Evolutionary conservation across 257 asterid genomes (phyloP), one percentile per base, ranked within the genome.

Genomic region (Verbascum thapsus): DNA sequence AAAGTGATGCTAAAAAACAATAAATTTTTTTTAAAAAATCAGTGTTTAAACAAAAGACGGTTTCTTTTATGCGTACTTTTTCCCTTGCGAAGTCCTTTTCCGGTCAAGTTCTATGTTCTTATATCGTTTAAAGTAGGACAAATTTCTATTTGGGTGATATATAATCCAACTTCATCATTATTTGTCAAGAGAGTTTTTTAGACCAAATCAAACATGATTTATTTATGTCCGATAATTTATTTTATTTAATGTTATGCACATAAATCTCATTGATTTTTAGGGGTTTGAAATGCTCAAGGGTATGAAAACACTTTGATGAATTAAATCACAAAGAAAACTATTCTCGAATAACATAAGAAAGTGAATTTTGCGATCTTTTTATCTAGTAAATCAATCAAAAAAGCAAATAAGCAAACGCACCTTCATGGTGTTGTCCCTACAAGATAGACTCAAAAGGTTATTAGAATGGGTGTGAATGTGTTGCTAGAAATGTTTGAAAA

Each of bases 251-350:
- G 8, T 49, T 18, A 49, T 49, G 34, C 13, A 20, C 13, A 49
- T 49, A 20, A 49, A 49, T 20, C 26, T 49, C 53, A 7, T 18
- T 30, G 34, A 12, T 47, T 47, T 47, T 47, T 47, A 47, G 55
- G 11, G 34, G 34, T 49, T 49, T 8, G 15, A 49, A 49, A 49
- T 20, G 6, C n/a, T 49, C 3, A 18, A 13, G 0, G 10, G 6
- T 49, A 8, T n/a, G n/a, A 20, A 20, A 49, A 8, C n/a, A 49
- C 23, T 20, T 2, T 7, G 20, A n/a, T 6, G 48, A 42, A 42
- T 10, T 11, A 42, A 42, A 42, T 10, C 48, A 18, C 0, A 12
- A 17, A 17, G 1, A 48, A 9, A 22, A 50, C 3, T 2, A 3
- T 20, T 45, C 4, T 45, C 16, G 2, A 50, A 2, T 50, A 50